phyloP scores from a whole-genome alignment of 306 rosid genomes.

The Lagenaria siceraria region DNA sequence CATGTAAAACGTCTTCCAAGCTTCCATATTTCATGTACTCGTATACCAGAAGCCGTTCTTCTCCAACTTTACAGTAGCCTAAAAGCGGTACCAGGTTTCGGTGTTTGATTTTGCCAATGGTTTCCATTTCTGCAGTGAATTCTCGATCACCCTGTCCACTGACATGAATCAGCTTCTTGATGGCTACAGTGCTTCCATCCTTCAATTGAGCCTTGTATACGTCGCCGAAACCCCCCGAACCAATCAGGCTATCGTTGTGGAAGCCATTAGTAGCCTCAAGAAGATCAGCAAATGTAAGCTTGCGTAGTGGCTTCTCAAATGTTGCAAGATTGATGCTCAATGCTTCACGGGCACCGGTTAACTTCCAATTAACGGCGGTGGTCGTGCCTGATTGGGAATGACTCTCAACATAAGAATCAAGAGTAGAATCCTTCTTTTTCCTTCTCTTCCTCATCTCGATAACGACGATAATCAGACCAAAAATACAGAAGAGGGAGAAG shows the following conservation, averaged over 20 bases:
- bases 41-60: constrained; percentile 83
- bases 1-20: constrained; percentile 82
- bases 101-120: constrained; percentile 94
- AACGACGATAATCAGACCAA: constrained; percentile 61
- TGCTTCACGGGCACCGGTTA: constrained; percentile 66
- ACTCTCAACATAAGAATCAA: constrained; percentile 48
- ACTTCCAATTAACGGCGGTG: constrained; percentile 49
- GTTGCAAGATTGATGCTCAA: constrained; percentile 81
- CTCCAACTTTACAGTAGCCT: constrained; percentile 91
- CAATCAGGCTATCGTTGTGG: constrained; percentile 71
- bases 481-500: constrained; percentile 65
- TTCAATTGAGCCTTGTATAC: constrained; percentile 87
- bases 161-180: constrained; percentile 76
- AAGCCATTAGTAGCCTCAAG: constrained; percentile 84
- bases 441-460: constrained; percentile 65
- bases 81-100: constrained; percentile 85
- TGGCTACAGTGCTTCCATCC: constrained; percentile 83
- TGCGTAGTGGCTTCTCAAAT: constrained; percentile 73
- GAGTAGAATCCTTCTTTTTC: constrained; percentile 57
- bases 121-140: constrained; percentile 98
- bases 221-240: constrained; percentile 85
- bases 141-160: constrained; percentile 98
- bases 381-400: constrained; percentile 48
- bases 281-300: constrained; percentile 86
- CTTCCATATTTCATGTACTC: constrained; percentile 94